Base-by-base conservation (phyloP, 2,329 filamentous ascomycete genomes). In the Colletotrichum trifolii region DNA sequence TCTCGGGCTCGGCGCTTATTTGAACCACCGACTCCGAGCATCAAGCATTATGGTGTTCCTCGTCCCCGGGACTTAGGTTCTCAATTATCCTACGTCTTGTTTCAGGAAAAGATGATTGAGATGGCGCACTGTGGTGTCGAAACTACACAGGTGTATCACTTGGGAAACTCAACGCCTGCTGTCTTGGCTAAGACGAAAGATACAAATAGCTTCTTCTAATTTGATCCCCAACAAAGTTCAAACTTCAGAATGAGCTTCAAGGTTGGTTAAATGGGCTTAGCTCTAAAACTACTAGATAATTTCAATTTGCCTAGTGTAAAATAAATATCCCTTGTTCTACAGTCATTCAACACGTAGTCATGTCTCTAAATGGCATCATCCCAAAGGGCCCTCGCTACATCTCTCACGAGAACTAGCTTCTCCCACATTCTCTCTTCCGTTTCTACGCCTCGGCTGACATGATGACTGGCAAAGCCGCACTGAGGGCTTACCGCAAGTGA, bases 341-440 rank as follows among this genome's bases (percentile, higher is more conserved):
- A 45, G 42, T 35, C 17, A n/a, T 13, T 39, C 8, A 17, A 38
- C 10, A 38, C 17, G 4, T 8, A 4, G 1, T 34, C 38, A 6
- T 25, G 25, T 25, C 2, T 52, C 35, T 46, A 52, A 15, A 53
- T 7, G n/a, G 73, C 67, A 66, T 76, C 70, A 2, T 71, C 71
- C 91, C 91, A 94, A 62, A 94, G 85, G 71, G 89, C 87, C 73
- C 93, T 86, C 4, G 91, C 91, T 71, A 94, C 87, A 70, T 88
- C 82, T 69, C 91, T 85, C 17, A 94, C 89, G 58, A 94, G 78
- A 70, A 85, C 81, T 71, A 94, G 77, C 80, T 94, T 94, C 76
- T 85, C 87, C 78, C 87, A 86, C 88, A 93, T 90, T 67, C 91
- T 90, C 50, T 91, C 85, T 69, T 87, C 81, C 25, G 83, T 85